These are phyloP conservation scores for Calonectria pseudoturangicola DNA, from an alignment of 2,329 filamentous ascomycete genomes.

Conservation along the genomic window DNA sequence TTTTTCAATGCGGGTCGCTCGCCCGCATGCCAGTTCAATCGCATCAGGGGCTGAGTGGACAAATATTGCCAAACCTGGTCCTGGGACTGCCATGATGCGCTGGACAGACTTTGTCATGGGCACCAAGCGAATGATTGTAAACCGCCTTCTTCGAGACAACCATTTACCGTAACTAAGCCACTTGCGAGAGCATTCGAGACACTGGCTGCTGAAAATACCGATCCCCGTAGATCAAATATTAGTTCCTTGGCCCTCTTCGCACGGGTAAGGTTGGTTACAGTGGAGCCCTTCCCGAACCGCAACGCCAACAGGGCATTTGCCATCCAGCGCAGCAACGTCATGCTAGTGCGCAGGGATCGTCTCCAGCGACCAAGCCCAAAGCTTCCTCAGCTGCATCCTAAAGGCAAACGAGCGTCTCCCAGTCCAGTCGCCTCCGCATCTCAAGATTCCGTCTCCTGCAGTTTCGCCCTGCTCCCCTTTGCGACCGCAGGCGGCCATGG, in stretches of 20 bases:
- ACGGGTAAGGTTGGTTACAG: conserved; percentile 9
- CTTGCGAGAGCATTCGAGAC: neutral
- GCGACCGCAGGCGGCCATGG: conserved; percentile 43
- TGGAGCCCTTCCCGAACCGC: conserved; percentile 30
- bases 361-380: conserved; percentile 39
- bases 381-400: conserved; percentile 36
- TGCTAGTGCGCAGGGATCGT: conserved; percentile 39
- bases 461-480: conserved; percentile 1
- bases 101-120: neutral
- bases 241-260: conserved; percentile 19
- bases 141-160: neutral
- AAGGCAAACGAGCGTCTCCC: conserved; percentile 26
- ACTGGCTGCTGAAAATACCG: neutral
- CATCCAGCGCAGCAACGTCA: conserved; percentile 42
- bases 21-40: neutral
- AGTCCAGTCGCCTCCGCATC: conserved; percentile 19
- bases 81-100: too few species aligned
- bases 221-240: conserved; percentile 8
- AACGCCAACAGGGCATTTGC: conserved; percentile 27
- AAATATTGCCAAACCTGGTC: neutral
- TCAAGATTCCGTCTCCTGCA: conserved; percentile 9
- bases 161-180: neutral
- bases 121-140: neutral
- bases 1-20: neutral
- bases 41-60: neutral